Percentiles rank a stretch among this genome's conserved stretches.
Conservation (phyloP, 2,329 filamentous ascomycete species). For the Colletotrichum phormii region DNA sequence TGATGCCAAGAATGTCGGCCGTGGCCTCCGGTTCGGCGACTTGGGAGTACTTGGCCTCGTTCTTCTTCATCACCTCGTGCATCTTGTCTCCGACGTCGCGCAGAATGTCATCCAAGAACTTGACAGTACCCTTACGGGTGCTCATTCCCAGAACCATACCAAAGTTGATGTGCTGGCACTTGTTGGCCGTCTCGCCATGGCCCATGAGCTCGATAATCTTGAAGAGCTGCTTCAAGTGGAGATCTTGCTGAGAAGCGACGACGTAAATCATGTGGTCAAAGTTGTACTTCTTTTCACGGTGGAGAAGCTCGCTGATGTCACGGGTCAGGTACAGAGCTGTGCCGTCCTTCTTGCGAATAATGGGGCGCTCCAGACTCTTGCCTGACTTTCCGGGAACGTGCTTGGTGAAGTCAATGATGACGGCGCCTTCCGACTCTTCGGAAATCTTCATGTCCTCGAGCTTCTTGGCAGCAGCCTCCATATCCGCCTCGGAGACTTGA, state of each 20-base stretch:
- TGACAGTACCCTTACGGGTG: conserved; percentile 79
- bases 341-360: conserved; percentile 79
- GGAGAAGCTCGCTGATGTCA: conserved; percentile 80
- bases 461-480: conserved; percentile 71
- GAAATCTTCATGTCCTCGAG: conserved; percentile 74
- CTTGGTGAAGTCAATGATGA: conserved; percentile 78
- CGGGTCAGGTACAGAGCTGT: conserved; percentile 83
- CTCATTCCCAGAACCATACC: conserved; percentile 78
- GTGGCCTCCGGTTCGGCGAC: conserved; percentile 84
- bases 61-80: conserved; percentile 97
- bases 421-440: conserved; percentile 77
- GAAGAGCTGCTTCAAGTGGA: conserved; percentile 80
- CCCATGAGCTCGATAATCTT: conserved; percentile 81
- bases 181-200: conserved; percentile 73
- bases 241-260: conserved; percentile 77
- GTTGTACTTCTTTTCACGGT: conserved; percentile 65
- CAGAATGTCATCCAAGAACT: conserved; percentile 79
- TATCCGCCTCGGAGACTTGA: conserved; percentile 74
- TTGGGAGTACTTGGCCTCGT: conserved; percentile 89
- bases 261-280: conserved; percentile 84
- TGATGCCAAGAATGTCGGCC: conserved; percentile 92
- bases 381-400: conserved; percentile 74
- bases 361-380: conserved; percentile 76
- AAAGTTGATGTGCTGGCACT: conserved; percentile 81
- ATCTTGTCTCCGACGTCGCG: conserved; percentile 90